Percentiles rank a stretch among this genome's conserved stretches.
phyloP scores from a whole-genome alignment of 306 rosid species.

The Citrullus colocynthis region DNA sequence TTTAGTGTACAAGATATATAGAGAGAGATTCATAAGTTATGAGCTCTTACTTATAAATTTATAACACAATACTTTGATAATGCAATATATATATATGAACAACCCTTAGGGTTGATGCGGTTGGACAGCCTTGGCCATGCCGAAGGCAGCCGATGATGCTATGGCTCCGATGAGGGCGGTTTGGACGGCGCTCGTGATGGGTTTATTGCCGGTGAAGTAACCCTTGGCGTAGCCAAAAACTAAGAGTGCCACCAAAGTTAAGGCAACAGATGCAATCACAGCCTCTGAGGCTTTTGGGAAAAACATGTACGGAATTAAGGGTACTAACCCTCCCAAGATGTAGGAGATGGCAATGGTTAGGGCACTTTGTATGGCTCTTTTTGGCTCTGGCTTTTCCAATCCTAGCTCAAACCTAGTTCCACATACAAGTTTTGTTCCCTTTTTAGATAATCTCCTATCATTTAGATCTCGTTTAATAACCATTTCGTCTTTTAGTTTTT shows the following conservation, averaged over 20 bases:
- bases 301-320: slow-evolving; percentile 60
- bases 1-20: too few relatives aligned
- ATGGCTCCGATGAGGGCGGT: slow-evolving; percentile 73
- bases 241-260: slow-evolving; percentile 55
- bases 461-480: too few relatives aligned
- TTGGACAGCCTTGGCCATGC: slow-evolving; percentile 59
- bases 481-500: too few relatives aligned
- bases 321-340: slow-evolving; percentile 66
- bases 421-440: not conserved
- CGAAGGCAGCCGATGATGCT: slow-evolving; percentile 78
- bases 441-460: too few relatives aligned
- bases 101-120: not conserved
- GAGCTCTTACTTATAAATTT: too few relatives aligned
- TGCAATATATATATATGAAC: not conserved
- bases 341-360: slow-evolving; percentile 68
- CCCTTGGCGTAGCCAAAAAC: slow-evolving; percentile 83
- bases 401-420: slow-evolving; percentile 69
- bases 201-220: slow-evolving; percentile 56
- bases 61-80: not conserved
- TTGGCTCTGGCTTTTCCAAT: slow-evolving; percentile 85
- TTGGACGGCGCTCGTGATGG: slow-evolving; percentile 60
- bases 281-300: slow-evolving; percentile 55
- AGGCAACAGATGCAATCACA: slow-evolving; percentile 41
- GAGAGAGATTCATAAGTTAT: too few relatives aligned
- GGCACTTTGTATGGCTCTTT: slow-evolving; percentile 82